These are phyloP conservation scores for Nicotiana undulata DNA, from an alignment of 257 asterid genomes.

Conservation along the genomic window DNA sequence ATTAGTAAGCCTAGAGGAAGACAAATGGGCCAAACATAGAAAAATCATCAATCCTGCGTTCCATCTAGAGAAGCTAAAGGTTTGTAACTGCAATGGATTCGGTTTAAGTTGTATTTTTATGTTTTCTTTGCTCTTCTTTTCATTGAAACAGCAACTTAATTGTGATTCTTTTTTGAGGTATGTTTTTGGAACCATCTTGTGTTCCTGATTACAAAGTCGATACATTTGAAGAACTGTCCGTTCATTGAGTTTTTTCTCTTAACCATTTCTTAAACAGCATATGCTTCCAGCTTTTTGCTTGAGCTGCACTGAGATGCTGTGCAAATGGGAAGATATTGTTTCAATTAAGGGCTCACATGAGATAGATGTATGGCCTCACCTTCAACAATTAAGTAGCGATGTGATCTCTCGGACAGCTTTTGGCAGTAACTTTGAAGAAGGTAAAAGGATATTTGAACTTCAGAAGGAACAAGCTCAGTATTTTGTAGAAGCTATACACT, in stretches of 20 bases:
- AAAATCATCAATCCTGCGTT: conserved; percentile 20
- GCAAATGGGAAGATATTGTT: neutral
- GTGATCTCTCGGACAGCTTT: conserved; percentile 44
- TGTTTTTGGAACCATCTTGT: too few relatives aligned
- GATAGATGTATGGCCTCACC: conserved; percentile 32
- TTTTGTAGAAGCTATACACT: neutral
- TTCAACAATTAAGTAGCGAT: conserved; percentile 26
- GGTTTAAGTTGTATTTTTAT: too few relatives aligned
- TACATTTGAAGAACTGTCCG: too few relatives aligned
- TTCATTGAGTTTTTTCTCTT: neutral
- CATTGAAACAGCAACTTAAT: neutral
- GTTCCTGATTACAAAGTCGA: too few relatives aligned
- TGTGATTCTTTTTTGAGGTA: too few relatives aligned
- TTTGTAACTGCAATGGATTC: neutral
- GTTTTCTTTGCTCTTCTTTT: neutral
- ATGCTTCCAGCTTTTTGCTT: conserved; percentile 37
- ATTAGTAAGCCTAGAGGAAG: conserved; percentile 20
- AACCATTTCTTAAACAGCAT: conserved; percentile 13
- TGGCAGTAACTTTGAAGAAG: conserved; percentile 47
- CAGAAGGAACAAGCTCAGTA: conserved; percentile 13
- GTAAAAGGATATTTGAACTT: conserved; percentile 34
- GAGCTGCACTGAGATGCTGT: conserved; percentile 29
- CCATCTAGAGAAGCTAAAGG: conserved; percentile 5
- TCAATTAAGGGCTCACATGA: neutral
- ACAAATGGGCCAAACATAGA: conserved; percentile 57